These are phyloP conservation scores for Pyracantha coccinea DNA, from an alignment of 331 rosid genomes.

Conservation along the genomic window DNA sequence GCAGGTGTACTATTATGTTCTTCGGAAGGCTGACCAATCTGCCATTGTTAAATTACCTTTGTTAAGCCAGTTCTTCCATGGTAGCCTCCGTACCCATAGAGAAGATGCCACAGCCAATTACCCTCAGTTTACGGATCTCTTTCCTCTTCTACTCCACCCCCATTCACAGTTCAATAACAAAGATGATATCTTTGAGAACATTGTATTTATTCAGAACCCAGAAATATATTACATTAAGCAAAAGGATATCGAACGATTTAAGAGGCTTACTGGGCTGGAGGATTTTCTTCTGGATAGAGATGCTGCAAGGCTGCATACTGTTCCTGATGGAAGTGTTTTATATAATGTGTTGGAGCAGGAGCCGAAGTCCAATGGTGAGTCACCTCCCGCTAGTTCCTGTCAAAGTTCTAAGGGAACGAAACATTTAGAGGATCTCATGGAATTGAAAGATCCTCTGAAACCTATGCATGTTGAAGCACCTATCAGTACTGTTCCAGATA, in stretches of 20 bases:
- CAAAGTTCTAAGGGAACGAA: constrained; percentile 6
- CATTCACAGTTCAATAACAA: constrained; percentile 20
- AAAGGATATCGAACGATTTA: constrained; percentile 60
- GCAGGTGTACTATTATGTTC: constrained; percentile 31
- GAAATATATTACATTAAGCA: constrained; percentile 16
- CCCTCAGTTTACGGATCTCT: constrained; percentile 54
- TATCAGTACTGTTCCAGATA: constrained; percentile 23
- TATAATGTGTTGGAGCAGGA: not conserved
- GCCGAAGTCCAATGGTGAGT: constrained; percentile 18
- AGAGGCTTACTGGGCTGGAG: constrained; percentile 53
- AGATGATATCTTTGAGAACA: constrained; percentile 21
- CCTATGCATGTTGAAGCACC: constrained; percentile 19
- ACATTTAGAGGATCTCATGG: constrained; percentile 17
- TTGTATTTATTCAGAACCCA: constrained; percentile 37
- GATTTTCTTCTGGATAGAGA: constrained; percentile 41
- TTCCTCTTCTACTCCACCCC: constrained; percentile 38
- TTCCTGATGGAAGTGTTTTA: constrained; percentile 1
- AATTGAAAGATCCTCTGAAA: constrained; percentile 21
- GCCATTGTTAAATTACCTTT: constrained; percentile 15
- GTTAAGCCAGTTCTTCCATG: constrained; percentile 34
- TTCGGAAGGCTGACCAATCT: constrained; percentile 45
- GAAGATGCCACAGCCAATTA: constrained; percentile 23
- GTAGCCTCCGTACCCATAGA: constrained; percentile 22
- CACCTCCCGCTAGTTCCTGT: constrained; percentile 8
- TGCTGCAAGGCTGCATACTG: constrained; percentile 23